These are phyloP conservation scores for Volvox africanus DNA, from an alignment of 139 green algal species.

Conservation along the genomic window DNA sequence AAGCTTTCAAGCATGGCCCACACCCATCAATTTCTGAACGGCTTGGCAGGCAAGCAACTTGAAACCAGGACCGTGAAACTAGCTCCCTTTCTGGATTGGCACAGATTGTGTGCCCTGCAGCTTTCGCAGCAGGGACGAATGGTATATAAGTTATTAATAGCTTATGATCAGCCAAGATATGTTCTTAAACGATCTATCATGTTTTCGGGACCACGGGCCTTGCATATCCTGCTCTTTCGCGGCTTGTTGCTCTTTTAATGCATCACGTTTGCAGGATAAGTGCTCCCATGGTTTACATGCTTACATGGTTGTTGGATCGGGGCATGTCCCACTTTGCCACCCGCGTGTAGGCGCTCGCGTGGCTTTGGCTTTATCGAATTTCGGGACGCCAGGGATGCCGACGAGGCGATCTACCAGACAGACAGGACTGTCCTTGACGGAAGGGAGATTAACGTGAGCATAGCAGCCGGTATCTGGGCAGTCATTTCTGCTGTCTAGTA, in stretches of 20 bases:
- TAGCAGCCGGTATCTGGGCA: neutral
- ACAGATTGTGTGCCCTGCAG: no score
- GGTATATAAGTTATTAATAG: no score
- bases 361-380: conserved; percentile 94
- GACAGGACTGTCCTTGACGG: conserved; percentile 73
- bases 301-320: neutral
- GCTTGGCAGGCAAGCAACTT: conserved; percentile 4
- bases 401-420: conserved; percentile 81
- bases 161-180: no score
- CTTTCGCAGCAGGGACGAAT: no score
- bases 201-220: no score
- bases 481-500: no score
- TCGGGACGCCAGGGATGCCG: conserved; percentile 75
- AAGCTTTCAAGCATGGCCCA: conserved; percentile 11
- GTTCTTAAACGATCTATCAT: no score
- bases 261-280: no score
- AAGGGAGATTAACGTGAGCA: conserved; percentile 65
- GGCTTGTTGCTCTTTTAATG: no score
- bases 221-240: no score
- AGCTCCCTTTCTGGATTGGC: neutral
- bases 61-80: neutral
- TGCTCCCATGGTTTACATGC: no score
- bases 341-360: conserved; percentile 64
- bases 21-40: neutral
- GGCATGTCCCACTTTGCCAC: neutral